These are phyloP conservation scores for Triticum aestivum DNA, from an alignment of 176 grass and related monocot genomes.

Conservation along the genomic window DNA sequence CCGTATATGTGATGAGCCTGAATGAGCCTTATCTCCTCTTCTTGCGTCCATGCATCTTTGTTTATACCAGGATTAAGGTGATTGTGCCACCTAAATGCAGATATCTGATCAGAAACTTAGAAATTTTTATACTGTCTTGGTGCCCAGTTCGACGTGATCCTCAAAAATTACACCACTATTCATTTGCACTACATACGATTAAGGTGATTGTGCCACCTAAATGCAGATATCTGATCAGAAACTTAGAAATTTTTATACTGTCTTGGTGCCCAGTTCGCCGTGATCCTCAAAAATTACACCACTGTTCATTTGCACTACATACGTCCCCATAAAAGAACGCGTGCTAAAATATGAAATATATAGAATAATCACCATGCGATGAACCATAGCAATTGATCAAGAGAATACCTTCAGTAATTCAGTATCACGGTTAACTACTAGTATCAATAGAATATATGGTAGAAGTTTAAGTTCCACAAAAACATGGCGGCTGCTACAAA, in stretches of 20 bases:
- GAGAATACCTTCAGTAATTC: conserved; percentile 12
- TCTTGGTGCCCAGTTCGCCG: not conserved
- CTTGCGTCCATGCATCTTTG: conserved; percentile 90
- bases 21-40: conserved; percentile 83
- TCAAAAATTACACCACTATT: conserved; percentile 3
- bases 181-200: conserved; percentile 31
- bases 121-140: not conserved
- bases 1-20: conserved; percentile 78
- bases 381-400: not conserved
- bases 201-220: conserved; percentile 97
- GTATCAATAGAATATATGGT: not conserved
- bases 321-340: not conserved
- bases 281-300: conserved; percentile 8
- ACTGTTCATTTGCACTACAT: not conserved
- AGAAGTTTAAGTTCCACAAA: not conserved
- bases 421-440: not conserved
- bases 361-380: not conserved
- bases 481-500: no score
- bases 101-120: conserved; percentile 19
- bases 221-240: conserved; percentile 26
- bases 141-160: not conserved
- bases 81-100: conserved; percentile 80
- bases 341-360: conserved; percentile 1
- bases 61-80: conserved; percentile 95
- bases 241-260: not conserved